These are phyloP conservation scores for Populus ilicifolia DNA, from an alignment of 345 rosid genomes.

Conservation along the genomic window DNA sequence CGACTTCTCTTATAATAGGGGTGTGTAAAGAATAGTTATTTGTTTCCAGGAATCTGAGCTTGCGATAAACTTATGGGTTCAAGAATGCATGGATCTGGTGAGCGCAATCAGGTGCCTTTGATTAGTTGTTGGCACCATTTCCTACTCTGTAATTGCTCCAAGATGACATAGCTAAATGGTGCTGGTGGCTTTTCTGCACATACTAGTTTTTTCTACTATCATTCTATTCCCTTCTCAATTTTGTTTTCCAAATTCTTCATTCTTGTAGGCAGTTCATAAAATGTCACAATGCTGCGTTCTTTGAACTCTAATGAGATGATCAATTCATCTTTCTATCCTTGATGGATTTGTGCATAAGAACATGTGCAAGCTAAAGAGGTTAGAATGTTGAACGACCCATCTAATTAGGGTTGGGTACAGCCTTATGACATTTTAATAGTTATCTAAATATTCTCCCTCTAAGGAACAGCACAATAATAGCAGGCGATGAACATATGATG, in stretches of 20 bases:
- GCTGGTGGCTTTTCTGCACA: slow-evolving; percentile 1
- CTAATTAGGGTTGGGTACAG: not conserved
- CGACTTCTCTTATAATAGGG: not conserved
- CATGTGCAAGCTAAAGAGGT: not conserved
- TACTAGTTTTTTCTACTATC: not conserved
- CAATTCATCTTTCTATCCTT: not conserved
- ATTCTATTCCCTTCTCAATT: not conserved
- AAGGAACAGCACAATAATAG: not conserved
- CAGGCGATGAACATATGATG: not conserved
- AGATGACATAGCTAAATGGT: not conserved
- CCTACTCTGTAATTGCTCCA: not conserved
- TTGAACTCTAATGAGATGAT: slow-evolving; percentile 3
- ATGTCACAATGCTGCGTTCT: not conserved
- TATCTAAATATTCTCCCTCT: not conserved
- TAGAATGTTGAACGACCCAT: not conserved
- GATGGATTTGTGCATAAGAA: not conserved
- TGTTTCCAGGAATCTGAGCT: slow-evolving; percentile 26
- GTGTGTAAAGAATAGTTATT: not conserved
- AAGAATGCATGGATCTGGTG: slow-evolving; percentile 9
- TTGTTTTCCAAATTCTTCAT: not conserved
- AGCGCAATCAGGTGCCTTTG: slow-evolving; percentile 3
- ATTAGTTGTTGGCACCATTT: slow-evolving; percentile 8
- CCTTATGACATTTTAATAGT: not conserved
- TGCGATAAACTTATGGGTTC: not conserved
- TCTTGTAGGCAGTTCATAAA: not conserved